Base-by-base conservation (phyloP, 306 rosid genomes). In the Oxytropis ochrocephala region DNA sequence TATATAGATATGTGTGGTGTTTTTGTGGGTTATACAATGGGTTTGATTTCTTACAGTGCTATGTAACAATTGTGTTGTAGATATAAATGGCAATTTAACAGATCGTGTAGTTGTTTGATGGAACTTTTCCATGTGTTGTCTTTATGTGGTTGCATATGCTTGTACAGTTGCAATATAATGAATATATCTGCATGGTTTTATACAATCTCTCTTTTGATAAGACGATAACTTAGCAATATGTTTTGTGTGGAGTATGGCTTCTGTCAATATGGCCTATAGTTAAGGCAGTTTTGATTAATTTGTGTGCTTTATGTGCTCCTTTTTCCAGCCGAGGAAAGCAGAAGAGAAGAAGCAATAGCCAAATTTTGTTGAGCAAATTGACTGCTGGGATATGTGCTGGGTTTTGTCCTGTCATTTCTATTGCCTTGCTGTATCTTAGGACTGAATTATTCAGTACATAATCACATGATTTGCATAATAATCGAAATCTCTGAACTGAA, bases 271-370 rank as follows among this genome's bases (percentile, higher is more conserved):
- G 58, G 43, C 38, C 46, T 44, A 8, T 29, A 54, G 11, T 30
- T 59, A 12, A 49, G 48, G 14, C 71, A 5, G n/a, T 12, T 75
- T 27, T 51, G 64, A 66, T 30, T 65, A 13, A 47, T 62, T 10
- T 3, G 19, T 17, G 4, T 38, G 12, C 65, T 73, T 46, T 38
- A 17, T 53, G 64, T 72, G 39, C 64, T 53, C 41, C 54, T 39
- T 81, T 64, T 87, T 85, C 44, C 94, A 90, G 96, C 96, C 96
- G 3, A 90, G 91, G 87, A 93, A 93, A 90, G 97, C 97, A 36
- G 88, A 86, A 80, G 97, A 88, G 56, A 90, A 88, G 83, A 85
- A 85, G 85, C 91, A 86, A 66, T 91, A 64, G 50, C 74, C 57
- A 7, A 64, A 51, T 72, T 13, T 18, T 76, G 38, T 30, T 35